Base-by-base conservation (phyloP, 768 basidiomycete species). In the Myochromella boudieri region DNA sequence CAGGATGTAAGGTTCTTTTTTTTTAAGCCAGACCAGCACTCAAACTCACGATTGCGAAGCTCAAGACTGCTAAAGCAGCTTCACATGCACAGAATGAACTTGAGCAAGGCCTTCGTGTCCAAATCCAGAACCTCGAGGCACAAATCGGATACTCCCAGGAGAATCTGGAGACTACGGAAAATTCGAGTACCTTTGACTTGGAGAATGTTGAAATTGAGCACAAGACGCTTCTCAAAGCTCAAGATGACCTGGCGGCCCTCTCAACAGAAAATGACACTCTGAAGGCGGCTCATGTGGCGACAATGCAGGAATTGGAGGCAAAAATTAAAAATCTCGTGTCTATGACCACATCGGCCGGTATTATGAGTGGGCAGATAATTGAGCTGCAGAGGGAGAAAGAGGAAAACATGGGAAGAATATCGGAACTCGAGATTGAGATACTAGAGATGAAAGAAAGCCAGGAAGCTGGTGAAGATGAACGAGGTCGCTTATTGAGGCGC, bases 391-490 rank as follows among this genome's bases (percentile, higher is more conserved):
- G 60, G 10, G 85, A 88, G 64, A 84, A 81, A 57, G 87, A 86
- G 57, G 88, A 90, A 48, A 81, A 69, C 32, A 77, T 82, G 7
- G 71, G 68, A 58, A 89, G 83, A 64, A 69, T 91, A 3, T 88
- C 87, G 0, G 90, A 93, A 57, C 71, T 91, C 20, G 91, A 93
- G 68, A 68, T 93, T 40, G 88, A 92, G 60, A 75, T 91, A 32
- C 64, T 91, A 47, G 90, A 92, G 66, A 58, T 85, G 49, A 87
- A 76, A 62, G 90, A 93, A 60, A 70, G 70, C 32, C 78, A 80
- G 51, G 90, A 91, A 54, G 64, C 64, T 15, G 68, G 75, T 5
- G 82, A 86, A 56, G 88, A 89, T 45, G 75, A 75, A 24, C 78
- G 75, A 40, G 69, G 67, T 37, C 68, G 69, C 49, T 62, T 74